phyloP scores from a whole-genome alignment of 2,329 filamentous ascomycete species.

The Fusarium guadeloupense region DNA sequence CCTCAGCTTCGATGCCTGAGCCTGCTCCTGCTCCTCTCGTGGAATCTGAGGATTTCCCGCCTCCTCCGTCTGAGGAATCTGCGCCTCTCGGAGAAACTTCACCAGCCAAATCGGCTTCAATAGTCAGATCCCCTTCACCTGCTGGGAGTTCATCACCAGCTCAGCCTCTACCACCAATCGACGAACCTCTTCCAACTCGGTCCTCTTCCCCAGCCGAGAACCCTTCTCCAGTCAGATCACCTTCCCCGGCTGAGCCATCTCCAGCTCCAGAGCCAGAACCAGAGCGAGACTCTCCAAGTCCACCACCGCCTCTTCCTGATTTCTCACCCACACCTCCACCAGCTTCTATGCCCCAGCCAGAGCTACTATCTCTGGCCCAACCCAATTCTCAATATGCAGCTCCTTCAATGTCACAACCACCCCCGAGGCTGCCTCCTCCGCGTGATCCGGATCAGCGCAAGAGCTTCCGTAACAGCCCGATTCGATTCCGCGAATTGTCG shows the following conservation, averaged over 20 bases:
- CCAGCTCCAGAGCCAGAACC: background rate
- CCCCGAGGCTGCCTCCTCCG: slow-evolving; percentile 45
- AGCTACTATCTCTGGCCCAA: slow-evolving; percentile 14
- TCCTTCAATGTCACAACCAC: slow-evolving; percentile 22
- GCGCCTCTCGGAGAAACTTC: background rate
- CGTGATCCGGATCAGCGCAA: slow-evolving; percentile 63
- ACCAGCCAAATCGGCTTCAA: background rate
- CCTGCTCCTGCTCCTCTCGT: slow-evolving; percentile 2
- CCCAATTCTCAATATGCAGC: background rate
- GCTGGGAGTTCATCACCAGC: slow-evolving; percentile 9
- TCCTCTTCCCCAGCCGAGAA: slow-evolving; percentile 1
- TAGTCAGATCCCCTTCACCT: background rate
- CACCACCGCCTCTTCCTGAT: background rate
- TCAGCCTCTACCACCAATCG: slow-evolving; percentile 8
- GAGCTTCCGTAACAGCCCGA: slow-evolving; percentile 69
- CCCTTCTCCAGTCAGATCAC: background rate
- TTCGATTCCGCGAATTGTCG: slow-evolving; percentile 53
- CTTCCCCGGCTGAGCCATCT: background rate
- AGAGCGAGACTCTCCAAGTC: background rate
- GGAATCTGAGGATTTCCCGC: background rate
- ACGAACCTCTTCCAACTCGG: background rate
- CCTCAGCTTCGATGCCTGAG: slow-evolving; percentile 31
- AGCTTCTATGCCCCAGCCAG: slow-evolving; percentile 30
- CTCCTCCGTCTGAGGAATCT: background rate
- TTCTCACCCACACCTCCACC: slow-evolving; percentile 17